Evolutionary conservation across 1,139 yeast genomes (phyloP).

Genomic region (Tardiomyces blankii): DNA sequence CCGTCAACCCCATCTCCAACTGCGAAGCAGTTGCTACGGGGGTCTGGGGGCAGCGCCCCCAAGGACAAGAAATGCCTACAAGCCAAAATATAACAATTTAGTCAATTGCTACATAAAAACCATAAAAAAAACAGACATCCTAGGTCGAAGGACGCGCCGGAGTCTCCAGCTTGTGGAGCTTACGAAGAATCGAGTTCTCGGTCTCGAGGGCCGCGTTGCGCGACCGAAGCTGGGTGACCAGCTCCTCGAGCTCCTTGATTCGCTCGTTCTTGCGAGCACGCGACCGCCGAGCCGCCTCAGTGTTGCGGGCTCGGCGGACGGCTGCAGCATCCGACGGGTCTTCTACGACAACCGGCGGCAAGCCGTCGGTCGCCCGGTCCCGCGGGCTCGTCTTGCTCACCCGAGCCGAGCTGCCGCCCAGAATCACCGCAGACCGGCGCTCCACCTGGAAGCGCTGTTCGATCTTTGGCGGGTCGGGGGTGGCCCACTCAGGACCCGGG

Average conservation of each 20-base stretch:
- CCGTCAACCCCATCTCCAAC: no score
- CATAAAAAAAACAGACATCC: no score
- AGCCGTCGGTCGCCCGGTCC: not conserved
- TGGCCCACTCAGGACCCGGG: not conserved
- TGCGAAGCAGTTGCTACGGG: no score
- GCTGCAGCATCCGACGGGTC: not conserved
- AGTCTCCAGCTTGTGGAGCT: not conserved
- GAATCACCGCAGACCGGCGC: not conserved
- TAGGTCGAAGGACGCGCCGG: not conserved
- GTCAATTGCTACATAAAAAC: no score
- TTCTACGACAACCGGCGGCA: not conserved
- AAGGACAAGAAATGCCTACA: no score
- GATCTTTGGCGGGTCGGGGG: not conserved
- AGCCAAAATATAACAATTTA: no score
- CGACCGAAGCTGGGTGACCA: constrained; percentile 52
- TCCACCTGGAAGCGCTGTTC: not conserved
- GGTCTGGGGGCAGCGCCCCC: no score
- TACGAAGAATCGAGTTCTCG: not conserved
- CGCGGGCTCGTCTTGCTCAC: not conserved
- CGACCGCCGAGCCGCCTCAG: constrained; percentile 95
- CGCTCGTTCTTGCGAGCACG: constrained; percentile 88
- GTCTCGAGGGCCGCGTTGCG: constrained; percentile 6
- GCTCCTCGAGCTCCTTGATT: constrained; percentile 69
- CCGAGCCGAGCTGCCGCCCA: not conserved
- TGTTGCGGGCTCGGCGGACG: constrained; percentile 81